Base-by-base conservation (phyloP, 441 rosid species). In the Pelargonium citronellum region DNA sequence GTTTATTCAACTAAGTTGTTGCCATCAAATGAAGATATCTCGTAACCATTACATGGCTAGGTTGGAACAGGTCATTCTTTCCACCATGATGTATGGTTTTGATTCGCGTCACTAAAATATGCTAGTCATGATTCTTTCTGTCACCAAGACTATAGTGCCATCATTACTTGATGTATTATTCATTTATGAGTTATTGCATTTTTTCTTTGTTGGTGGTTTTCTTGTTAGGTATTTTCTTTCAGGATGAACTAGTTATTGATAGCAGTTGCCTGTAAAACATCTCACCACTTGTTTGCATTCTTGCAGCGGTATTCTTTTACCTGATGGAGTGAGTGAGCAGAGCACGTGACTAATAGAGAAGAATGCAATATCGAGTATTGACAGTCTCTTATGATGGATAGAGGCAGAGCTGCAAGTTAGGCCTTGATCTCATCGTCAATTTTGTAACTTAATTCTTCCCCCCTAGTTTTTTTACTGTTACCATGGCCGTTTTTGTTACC, bases 391-490 rank as follows among this genome's bases (percentile, higher is more conserved):
- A 22, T 20, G n/a, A 63, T 30, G 43, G 34, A 63, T 15, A 63
- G 19, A 34, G 19, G 66, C 44, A n/a, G 10, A 27, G 66, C 19
- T 63, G 43, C 66, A 13, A 30, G 66, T n/a, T 63, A 63, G 66
- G 66, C 51, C 51, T 46, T 12, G n/a, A 46, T 46, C 51, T 46
- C 51, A 46, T 46, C 51, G 5, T 30, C 68, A 34, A 64, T 39
- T 39, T 64, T 64, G 67, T 39, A 4, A 2, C 2, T 8, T 27
- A 16, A 55, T 17, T 9, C 17, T 55, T 55, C 20, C 39, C 39
- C 10, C 27, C 27, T 8, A 57, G 30, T 57, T 19, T 57, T 57
- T 46, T 46, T 1, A 10, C 51, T 57, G 43, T 39, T 7, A 39
- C 43, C 43, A 7, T 39, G 43, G 43, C 43, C 8, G 10, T 7